Percentiles rank a stretch among this genome's conserved stretches.
These are phyloP conservation scores for Ophiosphaerella korrae DNA, from an alignment of 2,329 filamentous ascomycete genomes.

Conservation along the genomic window DNA sequence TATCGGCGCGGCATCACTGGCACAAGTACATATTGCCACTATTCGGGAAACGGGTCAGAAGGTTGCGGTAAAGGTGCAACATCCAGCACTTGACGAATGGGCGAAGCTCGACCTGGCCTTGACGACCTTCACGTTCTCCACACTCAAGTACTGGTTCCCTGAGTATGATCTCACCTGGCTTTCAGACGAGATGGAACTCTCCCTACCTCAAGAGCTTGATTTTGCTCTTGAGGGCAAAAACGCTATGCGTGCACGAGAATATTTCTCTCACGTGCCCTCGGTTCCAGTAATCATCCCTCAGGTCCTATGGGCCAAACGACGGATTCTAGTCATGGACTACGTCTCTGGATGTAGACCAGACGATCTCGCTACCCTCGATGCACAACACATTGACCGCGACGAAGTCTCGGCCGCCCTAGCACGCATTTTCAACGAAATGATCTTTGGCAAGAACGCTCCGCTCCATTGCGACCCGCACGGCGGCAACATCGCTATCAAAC, in stretches of 20 bases:
- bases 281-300: conserved; percentile 87
- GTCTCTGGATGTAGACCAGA: conserved; percentile 86
- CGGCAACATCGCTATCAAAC: conserved; percentile 90
- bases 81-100: conserved; percentile 88
- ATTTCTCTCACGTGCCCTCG: conserved; percentile 76
- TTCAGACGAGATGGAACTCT: conserved; percentile 88
- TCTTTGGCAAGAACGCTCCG: conserved; percentile 86
- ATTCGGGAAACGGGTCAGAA: conserved; percentile 80
- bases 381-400: conserved; percentile 86
- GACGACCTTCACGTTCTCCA: conserved; percentile 87
- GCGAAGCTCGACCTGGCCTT: conserved; percentile 84
- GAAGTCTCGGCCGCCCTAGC: conserved; percentile 92
- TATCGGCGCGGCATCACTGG: conserved; percentile 90
- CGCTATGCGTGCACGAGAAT: conserved; percentile 75
- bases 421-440: conserved; percentile 98
- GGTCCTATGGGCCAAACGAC: conserved; percentile 85
- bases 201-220: conserved; percentile 88
- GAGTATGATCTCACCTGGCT: conserved; percentile 98
- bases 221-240: conserved; percentile 87
- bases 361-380: conserved; percentile 84
- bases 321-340: conserved; percentile 95
- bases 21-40: conserved; percentile 89
- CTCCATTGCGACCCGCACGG: conserved; percentile 97
- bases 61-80: conserved; percentile 96
- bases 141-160: conserved; percentile 89